These are phyloP conservation scores for Pleurotus salmoneostramineus DNA, from an alignment of 768 basidiomycete species.

Conservation along the genomic window DNA sequence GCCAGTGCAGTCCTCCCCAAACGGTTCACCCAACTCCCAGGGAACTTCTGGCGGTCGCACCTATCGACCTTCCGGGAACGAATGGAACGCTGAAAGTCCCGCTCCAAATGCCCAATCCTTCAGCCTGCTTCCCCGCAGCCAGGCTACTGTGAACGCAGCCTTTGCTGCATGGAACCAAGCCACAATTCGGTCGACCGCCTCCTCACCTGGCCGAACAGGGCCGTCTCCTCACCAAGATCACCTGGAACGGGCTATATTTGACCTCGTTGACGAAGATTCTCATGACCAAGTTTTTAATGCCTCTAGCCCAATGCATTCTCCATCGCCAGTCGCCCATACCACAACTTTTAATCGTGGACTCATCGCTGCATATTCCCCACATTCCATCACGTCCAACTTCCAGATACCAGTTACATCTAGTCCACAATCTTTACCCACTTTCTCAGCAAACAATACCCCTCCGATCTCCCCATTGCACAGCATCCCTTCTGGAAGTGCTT, in stretches of 20 bases:
- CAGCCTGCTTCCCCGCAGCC: background rate
- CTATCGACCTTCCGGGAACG: background rate
- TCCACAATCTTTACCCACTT: conserved; percentile 3
- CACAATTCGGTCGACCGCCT: background rate
- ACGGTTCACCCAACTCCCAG: background rate
- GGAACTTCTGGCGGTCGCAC: background rate
- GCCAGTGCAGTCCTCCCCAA: background rate
- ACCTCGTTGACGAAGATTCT: conserved; percentile 4
- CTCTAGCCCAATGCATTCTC: background rate
- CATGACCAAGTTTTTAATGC: background rate
- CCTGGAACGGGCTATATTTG: conserved; percentile 3
- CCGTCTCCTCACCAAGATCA: conserved; percentile 2
- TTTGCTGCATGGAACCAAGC: background rate
- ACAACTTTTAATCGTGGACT: conserved; percentile 3
- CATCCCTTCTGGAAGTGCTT: background rate
- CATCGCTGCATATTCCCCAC: background rate
- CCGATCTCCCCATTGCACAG: conserved; percentile 2
- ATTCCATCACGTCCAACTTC: background rate
- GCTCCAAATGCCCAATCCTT: background rate
- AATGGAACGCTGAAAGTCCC: background rate
- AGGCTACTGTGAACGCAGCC: background rate
- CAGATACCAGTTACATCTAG: background rate
- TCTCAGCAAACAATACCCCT: conserved; percentile 2
- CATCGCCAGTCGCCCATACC: background rate
- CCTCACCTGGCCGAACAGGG: background rate